A percentile compares a stretch with the other conserved stretches of the same genome.
Conservation (phyloP, 805 yeast genomes). For the Helenozyma baotianmanensis region DNA sequence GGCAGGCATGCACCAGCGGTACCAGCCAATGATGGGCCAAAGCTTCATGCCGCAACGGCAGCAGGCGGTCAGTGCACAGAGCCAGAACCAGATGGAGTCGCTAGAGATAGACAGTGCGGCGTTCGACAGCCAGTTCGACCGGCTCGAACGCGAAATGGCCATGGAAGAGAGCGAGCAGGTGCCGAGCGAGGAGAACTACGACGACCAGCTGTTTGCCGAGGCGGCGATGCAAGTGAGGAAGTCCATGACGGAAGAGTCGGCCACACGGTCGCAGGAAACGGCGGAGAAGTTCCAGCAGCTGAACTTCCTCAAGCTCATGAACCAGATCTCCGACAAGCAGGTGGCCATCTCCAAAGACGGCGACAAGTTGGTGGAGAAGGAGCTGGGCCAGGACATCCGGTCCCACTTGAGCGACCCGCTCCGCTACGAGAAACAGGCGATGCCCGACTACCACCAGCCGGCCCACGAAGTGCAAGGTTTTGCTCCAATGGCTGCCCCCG, state of each 20-base stretch:
- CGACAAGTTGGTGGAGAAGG: conserved; percentile 30
- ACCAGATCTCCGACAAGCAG: conserved; percentile 29
- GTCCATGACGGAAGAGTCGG: conserved; percentile 30
- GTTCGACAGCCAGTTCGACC: conserved; percentile 30
- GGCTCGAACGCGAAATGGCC: conserved; percentile 27
- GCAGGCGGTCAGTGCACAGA: conserved; percentile 6
- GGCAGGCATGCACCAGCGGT: neutral
- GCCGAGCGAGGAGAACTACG: conserved; percentile 13
- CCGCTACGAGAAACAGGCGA: conserved; percentile 4
- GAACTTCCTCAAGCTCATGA: conserved; percentile 37
- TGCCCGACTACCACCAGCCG: conserved; percentile 11
- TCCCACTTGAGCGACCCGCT: conserved; percentile 18
- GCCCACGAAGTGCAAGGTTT: conserved; percentile 1
- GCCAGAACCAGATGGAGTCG: conserved; percentile 1
- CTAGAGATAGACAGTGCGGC: conserved; percentile 20
- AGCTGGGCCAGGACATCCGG: conserved; percentile 34
- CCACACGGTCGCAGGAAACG: conserved; percentile 22
- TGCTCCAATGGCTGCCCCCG: neutral
- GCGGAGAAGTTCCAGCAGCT: conserved; percentile 31
- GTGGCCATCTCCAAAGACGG: conserved; percentile 35
- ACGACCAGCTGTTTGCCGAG: conserved; percentile 35
- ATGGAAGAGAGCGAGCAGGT: conserved; percentile 1
- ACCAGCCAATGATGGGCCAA: neutral
- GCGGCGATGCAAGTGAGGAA: conserved; percentile 34
- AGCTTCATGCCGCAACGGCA: conserved; percentile 5